phyloP scores from a whole-genome alignment of 2,329 filamentous ascomycete species.

The Pseudocercospora fijiensis region DNA sequence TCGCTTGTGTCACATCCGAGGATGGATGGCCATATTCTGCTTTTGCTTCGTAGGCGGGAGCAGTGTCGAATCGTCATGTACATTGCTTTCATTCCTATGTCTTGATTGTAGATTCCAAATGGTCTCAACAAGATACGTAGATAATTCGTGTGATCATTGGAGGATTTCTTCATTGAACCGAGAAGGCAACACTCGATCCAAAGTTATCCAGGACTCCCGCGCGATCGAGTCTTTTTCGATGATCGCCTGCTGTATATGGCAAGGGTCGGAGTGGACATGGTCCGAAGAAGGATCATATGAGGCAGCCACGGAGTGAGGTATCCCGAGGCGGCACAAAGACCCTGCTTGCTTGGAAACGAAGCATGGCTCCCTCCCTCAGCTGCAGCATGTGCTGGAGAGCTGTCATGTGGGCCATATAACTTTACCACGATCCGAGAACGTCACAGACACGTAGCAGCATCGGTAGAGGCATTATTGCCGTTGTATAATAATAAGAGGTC shows the following conservation, averaged over 20 bases:
- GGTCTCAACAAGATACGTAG: no score
- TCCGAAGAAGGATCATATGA: neutral
- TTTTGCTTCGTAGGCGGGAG: no score
- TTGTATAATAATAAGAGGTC: neutral
- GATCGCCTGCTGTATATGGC: no score
- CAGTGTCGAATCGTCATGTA: no score
- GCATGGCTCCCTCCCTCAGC: neutral
- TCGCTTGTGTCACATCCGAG: neutral
- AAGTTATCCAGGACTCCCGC: neutral
- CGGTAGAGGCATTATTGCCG: no score
- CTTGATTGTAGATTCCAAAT: no score
- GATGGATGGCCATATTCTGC: no score
- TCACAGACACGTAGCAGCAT: neutral
- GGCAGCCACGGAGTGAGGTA: neutral
- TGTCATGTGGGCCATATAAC: neutral
- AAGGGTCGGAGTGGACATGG: slow-evolving; percentile 7
- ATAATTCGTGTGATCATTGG: no score
- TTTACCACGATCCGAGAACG: neutral
- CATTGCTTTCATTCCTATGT: no score
- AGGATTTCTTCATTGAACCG: no score
- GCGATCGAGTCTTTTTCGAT: neutral
- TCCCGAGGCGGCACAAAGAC: neutral
- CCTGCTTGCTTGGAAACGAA: neutral
- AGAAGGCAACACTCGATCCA: neutral
- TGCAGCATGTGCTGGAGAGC: neutral